Percentiles rank a stretch among this genome's conserved stretches.
phyloP scores from a whole-genome alignment of 2,329 filamentous ascomycete species.

The Ambrosiella xylebori region DNA sequence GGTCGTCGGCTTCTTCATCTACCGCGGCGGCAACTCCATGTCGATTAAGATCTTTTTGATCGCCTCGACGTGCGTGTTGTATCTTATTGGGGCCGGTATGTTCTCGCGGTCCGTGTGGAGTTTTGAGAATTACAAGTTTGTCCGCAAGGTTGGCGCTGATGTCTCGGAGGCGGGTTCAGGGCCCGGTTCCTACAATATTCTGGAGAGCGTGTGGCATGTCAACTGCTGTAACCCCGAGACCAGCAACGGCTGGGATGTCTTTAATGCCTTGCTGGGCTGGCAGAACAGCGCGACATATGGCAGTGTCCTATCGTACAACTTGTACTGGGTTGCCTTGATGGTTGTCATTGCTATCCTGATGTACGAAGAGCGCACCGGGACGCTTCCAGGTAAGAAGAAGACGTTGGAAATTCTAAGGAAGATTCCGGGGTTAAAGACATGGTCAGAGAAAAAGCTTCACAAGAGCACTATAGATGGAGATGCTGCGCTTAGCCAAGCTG shows the following conservation, averaged over 20 bases:
- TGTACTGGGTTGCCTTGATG: constrained; percentile 62
- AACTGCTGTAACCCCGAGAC: constrained; percentile 51
- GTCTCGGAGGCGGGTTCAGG: constrained; percentile 34
- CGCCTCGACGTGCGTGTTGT: constrained; percentile 60
- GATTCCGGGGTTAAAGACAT: constrained; percentile 10
- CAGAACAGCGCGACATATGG: constrained; percentile 62
- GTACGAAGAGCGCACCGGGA: constrained; percentile 39
- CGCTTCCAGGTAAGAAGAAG: constrained; percentile 22
- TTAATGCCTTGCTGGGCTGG: constrained; percentile 58
- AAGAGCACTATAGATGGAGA: constrained; percentile 7
- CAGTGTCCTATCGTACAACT: constrained; percentile 60
- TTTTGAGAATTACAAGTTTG: constrained; percentile 45
- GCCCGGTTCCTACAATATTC: constrained; percentile 62
- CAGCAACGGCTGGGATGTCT: constrained; percentile 54
- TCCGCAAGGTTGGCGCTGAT: constrained; percentile 36
- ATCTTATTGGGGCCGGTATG: constrained; percentile 64
- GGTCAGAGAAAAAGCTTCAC: constrained; percentile 10
- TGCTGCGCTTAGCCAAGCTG: constrained; percentile 7
- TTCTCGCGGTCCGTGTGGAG: constrained; percentile 60
- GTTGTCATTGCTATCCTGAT: constrained; percentile 40
- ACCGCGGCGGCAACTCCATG: constrained; percentile 25
- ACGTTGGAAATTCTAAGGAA: constrained; percentile 3
- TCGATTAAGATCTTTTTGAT: constrained; percentile 54
- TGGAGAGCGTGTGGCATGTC: constrained; percentile 62
- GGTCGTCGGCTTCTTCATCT: constrained; percentile 50